Percentiles rank a stretch among this genome's conserved stretches.
Evolutionary conservation across 805 yeast genomes (phyloP).

Genomic region (Kodamaea kaohsiungensis): DNA sequence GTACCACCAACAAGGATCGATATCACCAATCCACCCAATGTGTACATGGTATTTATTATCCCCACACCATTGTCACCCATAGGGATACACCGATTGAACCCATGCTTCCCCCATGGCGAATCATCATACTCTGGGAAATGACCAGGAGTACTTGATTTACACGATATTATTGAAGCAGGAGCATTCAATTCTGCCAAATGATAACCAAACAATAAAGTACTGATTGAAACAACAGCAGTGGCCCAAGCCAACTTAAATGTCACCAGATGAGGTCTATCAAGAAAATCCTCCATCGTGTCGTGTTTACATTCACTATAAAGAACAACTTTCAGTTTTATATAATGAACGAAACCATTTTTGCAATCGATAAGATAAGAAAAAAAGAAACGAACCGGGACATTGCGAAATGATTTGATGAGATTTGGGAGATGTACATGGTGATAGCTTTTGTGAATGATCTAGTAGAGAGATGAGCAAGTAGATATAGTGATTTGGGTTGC

Average conservation of each 20-base stretch:
- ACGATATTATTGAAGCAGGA: slow-evolving; percentile 30
- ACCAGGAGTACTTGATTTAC: slow-evolving; percentile 21
- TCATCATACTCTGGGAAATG: slow-evolving; percentile 19
- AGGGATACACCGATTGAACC: slow-evolving; percentile 29
- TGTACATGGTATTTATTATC: slow-evolving; percentile 33
- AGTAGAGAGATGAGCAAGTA: background rate
- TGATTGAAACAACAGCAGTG: slow-evolving; percentile 32
- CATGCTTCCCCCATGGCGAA: slow-evolving; percentile 27
- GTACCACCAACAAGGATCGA: slow-evolving; percentile 32
- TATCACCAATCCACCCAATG: slow-evolving; percentile 38
- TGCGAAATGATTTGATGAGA: background rate
- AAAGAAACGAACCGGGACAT: background rate
- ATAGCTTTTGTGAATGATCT: background rate
- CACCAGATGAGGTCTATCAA: slow-evolving; percentile 22
- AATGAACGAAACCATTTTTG: background rate
- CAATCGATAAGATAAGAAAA: slow-evolving; percentile 3
- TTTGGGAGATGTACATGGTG: background rate
- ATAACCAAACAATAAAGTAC: slow-evolving; percentile 42
- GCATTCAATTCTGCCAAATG: slow-evolving; percentile 42
- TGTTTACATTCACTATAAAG: background rate
- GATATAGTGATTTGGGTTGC: background rate
- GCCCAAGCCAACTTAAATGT: slow-evolving; percentile 38
- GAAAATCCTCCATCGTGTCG: slow-evolving; percentile 2
- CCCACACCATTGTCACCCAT: slow-evolving; percentile 25
- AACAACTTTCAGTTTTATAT: background rate